Evolutionary conservation across 2,329 filamentous ascomycete species (phyloP), one percentile per base, ranked within the genome.

Genomic region (Cladophialophora exuberans): DNA sequence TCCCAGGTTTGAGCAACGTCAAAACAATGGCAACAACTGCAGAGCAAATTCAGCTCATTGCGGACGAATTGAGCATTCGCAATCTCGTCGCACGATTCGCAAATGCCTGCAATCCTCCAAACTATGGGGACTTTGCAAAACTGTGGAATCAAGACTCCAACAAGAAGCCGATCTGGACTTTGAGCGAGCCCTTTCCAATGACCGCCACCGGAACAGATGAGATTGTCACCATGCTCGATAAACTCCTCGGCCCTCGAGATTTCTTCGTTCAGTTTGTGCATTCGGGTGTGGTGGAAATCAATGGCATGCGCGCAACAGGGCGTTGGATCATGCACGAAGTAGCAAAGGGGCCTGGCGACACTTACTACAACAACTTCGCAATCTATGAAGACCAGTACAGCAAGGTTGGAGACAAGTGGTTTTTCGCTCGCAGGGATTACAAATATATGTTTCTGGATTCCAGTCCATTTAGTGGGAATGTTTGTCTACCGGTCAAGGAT

Each of bases 201-300:
- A 45, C 47, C 39, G 53, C 15, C 9, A 45, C 53, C 0, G 53
- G 53, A 10, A 33, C 45, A 9, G 15, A 18, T 4, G 26, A 26
- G 6, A 44, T 56, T 18, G 38, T 44, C 18, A 35, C 26, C 17
- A 28, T 56, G 47, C 15, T 56, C 3, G 39, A 45, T 4, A 51
- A 39, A 13, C 30, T 56, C 6, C 23, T 56, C 2, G 30, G 13
- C 4, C 23, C 36, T 9, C 33, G 52, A 28, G 42, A 56, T 10
- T 56, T 52, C 42, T 59, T 56, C 30, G 47, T 56, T 30, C 46
- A 59, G 38, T 22, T 54, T 11, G 42, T 59, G 13, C 53, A 56
- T 31, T 56, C 53, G 13, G 53, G 53, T 20, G 53, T 56, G 13
- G 39, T 56, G 6, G 39, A 33, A 11, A 15, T 55, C 6, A 26